These are phyloP conservation scores for Talinum fruticosum DNA, from an alignment of 148 eudicot species.

Conservation along the genomic window DNA sequence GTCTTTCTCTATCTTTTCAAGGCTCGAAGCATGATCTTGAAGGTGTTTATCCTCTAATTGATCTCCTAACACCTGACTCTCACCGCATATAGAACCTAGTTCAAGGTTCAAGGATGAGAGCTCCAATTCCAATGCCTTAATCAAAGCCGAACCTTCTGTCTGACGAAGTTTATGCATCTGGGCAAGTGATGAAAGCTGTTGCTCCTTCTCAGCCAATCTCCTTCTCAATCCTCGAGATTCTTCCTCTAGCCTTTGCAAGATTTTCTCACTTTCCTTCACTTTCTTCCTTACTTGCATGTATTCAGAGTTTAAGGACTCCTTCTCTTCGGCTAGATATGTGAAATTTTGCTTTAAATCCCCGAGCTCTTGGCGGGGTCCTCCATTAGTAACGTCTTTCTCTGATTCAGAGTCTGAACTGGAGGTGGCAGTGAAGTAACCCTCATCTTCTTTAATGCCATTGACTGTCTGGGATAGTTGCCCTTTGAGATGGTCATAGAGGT, in stretches of 20 bases:
- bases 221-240: conserved; percentile 29
- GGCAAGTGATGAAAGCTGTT: conserved; percentile 29
- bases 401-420: conserved; percentile 50
- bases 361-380: not conserved
- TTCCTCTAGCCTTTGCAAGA: conserved; percentile 26
- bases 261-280: conserved; percentile 28
- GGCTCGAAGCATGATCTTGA: conserved; percentile 31
- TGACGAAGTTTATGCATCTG: conserved; percentile 25
- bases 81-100: conserved; percentile 25
- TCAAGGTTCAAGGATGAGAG: conserved; percentile 29
- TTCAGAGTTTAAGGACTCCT: conserved; percentile 29
- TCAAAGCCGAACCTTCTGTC: conserved; percentile 28
- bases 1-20: conserved; percentile 35
- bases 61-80: conserved; percentile 33
- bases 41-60: conserved; percentile 28
- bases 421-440: conserved; percentile 36
- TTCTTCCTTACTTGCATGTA: conserved; percentile 12
- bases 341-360: conserved; percentile 18
- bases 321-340: conserved; percentile 27
- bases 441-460: conserved; percentile 34
- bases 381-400: conserved; percentile 18
- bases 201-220: conserved; percentile 32
- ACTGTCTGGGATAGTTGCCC: conserved; percentile 35
- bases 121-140: conserved; percentile 37
- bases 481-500: conserved; percentile 42